phyloP scores from a whole-genome alignment of 768 basidiomycete genomes.

The Agaricus blazei region DNA sequence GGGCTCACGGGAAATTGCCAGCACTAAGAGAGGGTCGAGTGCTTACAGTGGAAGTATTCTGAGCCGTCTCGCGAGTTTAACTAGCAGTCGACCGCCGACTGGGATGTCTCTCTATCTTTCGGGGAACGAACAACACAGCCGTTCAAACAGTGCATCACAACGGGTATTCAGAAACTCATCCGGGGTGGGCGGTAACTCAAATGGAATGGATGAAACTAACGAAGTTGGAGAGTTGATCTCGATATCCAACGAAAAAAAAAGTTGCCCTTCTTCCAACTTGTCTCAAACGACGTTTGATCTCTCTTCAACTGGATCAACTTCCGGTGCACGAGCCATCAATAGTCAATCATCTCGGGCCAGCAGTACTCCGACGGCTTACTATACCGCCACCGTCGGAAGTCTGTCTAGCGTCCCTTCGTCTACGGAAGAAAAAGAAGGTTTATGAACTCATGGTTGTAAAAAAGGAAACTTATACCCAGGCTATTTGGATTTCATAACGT shows the following conservation, averaged over 20 bases:
- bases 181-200: background rate
- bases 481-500: background rate
- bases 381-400: conserved; percentile 13
- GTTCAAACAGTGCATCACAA: conserved; percentile 9
- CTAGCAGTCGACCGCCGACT: conserved; percentile 34
- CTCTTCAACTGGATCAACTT: background rate
- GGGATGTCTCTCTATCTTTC: conserved; percentile 28
- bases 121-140: conserved; percentile 11
- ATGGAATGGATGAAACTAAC: conserved; percentile 9
- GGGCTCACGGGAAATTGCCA: conserved; percentile 55
- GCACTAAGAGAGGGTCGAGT: conserved; percentile 22
- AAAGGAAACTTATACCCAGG: background rate
- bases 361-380: conserved; percentile 10
- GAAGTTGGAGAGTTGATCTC: conserved; percentile 17
- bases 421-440: background rate
- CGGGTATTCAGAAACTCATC: conserved; percentile 5
- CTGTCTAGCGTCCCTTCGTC: conserved; percentile 5
- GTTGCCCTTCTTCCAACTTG: background rate
- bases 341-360: conserved; percentile 9
- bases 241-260: conserved; percentile 6
- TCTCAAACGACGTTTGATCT: background rate
- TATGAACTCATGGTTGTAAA: background rate
- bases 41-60: conserved; percentile 12
- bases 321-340: conserved; percentile 1
- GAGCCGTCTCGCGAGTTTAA: conserved; percentile 12